A percentile compares a stretch with the other conserved stretches of the same genome.
phyloP scores from a whole-genome alignment of 352 stramenopile genomes.

The Lagenidium giganteum region DNA sequence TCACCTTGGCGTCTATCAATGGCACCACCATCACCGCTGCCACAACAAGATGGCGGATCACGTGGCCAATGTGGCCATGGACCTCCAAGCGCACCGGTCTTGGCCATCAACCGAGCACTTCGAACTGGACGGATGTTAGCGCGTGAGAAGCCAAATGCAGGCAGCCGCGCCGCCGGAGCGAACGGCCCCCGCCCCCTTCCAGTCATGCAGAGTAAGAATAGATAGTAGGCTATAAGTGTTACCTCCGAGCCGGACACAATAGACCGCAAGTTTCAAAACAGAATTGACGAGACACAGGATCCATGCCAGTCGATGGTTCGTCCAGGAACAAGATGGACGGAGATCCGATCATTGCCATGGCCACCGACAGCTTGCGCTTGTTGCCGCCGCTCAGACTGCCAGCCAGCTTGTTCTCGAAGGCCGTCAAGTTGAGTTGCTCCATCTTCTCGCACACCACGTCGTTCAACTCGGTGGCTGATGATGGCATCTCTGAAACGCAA shows the following conservation, averaged over 20 bases:
- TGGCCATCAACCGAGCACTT: no score
- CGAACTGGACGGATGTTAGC: no score
- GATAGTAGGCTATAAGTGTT: no score
- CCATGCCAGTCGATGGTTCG: conserved; percentile 88
- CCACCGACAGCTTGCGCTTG: conserved; percentile 93
- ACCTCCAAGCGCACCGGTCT: no score
- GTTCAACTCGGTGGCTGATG: conserved; percentile 28
- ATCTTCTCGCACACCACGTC: conserved; percentile 63
- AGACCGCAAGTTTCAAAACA: no score
- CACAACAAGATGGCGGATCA: conserved; percentile 5
- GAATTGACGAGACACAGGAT: conserved; percentile 91
- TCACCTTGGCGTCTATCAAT: not conserved
- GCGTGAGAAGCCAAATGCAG: no score
- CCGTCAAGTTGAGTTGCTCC: conserved; percentile 58
- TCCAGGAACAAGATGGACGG: conserved; percentile 88
- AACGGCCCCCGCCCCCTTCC: no score
- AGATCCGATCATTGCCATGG: conserved; percentile 91
- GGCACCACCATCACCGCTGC: not conserved
- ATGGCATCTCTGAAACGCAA: no score
- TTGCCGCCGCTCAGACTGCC: conserved; percentile 82
- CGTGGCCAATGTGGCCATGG: conserved; percentile 1
- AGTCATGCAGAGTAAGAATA: no score
- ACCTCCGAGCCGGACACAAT: no score
- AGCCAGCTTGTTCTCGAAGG: conserved; percentile 72
- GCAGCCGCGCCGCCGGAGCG: no score